phyloP scores from a whole-genome alignment of 192 early-diverging fungal genomes.

The Coemansia sp. region DNA sequence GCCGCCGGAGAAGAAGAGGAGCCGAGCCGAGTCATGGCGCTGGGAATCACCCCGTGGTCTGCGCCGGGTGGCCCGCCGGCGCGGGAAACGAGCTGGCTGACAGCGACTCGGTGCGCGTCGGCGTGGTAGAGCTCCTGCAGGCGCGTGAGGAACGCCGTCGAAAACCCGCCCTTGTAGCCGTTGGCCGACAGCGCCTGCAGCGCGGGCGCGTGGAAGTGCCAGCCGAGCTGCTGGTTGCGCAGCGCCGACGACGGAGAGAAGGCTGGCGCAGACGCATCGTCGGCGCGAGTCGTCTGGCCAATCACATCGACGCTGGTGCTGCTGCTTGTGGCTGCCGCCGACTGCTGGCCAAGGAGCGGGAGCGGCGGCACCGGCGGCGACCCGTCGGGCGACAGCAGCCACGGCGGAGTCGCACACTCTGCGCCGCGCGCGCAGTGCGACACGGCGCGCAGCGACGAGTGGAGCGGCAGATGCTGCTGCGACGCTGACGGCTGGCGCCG shows the following conservation, averaged over 20 bases:
- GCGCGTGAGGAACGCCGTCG: constrained; percentile 26
- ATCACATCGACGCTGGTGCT: not conserved
- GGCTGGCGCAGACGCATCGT: too few species aligned
- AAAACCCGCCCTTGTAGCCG: constrained; percentile 25
- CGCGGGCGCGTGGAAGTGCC: constrained; percentile 1
- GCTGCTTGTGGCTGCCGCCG: not conserved
- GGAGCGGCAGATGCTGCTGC: not conserved
- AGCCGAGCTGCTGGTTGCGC: constrained; percentile 5
- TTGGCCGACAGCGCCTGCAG: not conserved
- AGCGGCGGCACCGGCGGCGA: not conserved
- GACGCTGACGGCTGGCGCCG: constrained; percentile 23
- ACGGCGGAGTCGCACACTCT: not conserved
- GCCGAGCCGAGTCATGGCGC: constrained; percentile 13
- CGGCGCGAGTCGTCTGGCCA: not conserved
- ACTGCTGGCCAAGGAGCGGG: not conserved
- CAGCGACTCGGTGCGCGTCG: constrained; percentile 19
- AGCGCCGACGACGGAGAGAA: not conserved
- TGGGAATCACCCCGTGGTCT: constrained; percentile 29
- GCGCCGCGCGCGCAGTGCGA: not conserved
- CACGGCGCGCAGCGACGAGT: not conserved
- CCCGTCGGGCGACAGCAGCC: not conserved
- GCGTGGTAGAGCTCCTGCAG: constrained; percentile 37
- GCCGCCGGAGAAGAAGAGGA: not conserved
- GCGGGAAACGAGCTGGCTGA: constrained; percentile 11
- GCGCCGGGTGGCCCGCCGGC: not conserved